Conservation (phyloP, 345 rosid species). For the Odontarrhena argentea region DNA sequence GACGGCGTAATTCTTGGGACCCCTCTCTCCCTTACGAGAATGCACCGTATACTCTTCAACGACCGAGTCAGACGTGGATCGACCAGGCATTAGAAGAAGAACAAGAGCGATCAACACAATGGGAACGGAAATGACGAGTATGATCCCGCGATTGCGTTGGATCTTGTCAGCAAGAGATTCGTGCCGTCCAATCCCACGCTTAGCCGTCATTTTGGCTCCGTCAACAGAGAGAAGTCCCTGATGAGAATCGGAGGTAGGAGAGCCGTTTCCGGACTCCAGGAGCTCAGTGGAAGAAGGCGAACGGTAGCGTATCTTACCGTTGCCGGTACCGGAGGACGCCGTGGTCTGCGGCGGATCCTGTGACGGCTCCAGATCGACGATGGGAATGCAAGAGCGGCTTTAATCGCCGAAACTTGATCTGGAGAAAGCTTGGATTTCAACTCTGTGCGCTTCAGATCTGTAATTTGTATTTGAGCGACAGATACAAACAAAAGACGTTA, state of each 20-base stretch:
- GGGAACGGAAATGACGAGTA: constrained; percentile 70
- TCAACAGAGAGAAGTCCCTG: constrained; percentile 42
- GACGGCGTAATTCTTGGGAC: constrained; percentile 64
- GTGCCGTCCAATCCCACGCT: constrained; percentile 51
- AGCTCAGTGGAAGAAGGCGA: constrained; percentile 72
- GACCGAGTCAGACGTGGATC: constrained; percentile 47
- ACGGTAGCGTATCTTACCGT: constrained; percentile 95
- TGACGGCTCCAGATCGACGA: constrained; percentile 70
- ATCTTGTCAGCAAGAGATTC: constrained; percentile 76
- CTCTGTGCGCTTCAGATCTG: constrained; percentile 30
- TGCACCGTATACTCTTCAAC: constrained; percentile 48
- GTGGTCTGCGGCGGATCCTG: constrained; percentile 72
- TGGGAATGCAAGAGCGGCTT: background rate
- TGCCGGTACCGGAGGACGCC: constrained; percentile 45
- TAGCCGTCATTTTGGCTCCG: constrained; percentile 56
- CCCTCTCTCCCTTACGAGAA: constrained; percentile 53
- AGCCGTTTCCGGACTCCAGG: constrained; percentile 42
- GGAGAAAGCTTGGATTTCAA: constrained; percentile 28
- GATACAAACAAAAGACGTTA: constrained; percentile 39
- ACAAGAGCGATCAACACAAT: constrained; percentile 60
- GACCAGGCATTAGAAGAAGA: constrained; percentile 61
- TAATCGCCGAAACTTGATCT: constrained; percentile 10
- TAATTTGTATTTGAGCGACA: constrained; percentile 20
- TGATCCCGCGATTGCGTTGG: constrained; percentile 64
- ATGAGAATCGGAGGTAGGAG: constrained; percentile 45